Conservation (phyloP, 306 rosid genomes). For the Cucurbita ficifolia region DNA sequence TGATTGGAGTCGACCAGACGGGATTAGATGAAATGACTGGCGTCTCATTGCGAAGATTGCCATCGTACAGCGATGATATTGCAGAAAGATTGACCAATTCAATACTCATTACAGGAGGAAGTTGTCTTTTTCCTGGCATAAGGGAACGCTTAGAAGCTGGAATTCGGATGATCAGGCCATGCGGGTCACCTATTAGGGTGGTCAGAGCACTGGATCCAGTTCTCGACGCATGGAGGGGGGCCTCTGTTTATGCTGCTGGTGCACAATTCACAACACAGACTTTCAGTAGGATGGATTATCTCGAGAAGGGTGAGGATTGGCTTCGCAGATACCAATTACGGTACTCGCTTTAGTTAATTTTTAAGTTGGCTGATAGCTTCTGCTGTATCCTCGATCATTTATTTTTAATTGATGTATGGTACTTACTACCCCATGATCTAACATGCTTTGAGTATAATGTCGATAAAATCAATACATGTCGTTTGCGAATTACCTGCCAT, state of each 20-base stretch:
- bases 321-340: slow-evolving; percentile 59
- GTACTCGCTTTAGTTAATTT: slow-evolving; percentile 27
- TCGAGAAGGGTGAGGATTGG: slow-evolving; percentile 83
- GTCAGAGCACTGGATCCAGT: slow-evolving; percentile 72
- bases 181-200: slow-evolving; percentile 59
- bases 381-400: not conserved
- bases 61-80: slow-evolving; percentile 24
- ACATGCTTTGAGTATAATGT: not conserved
- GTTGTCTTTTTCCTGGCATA: slow-evolving; percentile 69
- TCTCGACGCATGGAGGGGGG: slow-evolving; percentile 96
- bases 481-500: not conserved
- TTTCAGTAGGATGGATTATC: slow-evolving; percentile 59
- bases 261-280: slow-evolving; percentile 60
- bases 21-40: slow-evolving; percentile 94
- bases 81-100: slow-evolving; percentile 58
- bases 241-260: slow-evolving; percentile 60
- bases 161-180: slow-evolving; percentile 74
- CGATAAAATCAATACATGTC: not conserved
- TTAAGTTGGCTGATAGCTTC: not conserved
- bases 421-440: not conserved
- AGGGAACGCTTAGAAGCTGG: slow-evolving; percentile 68
- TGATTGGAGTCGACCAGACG: slow-evolving; percentile 81
- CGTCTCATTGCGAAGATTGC: slow-evolving; percentile 66
- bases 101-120: slow-evolving; percentile 71
- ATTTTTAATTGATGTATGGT: not conserved